phyloP scores from a whole-genome alignment of 148 eudicot genomes.

The Cornus controversa region DNA sequence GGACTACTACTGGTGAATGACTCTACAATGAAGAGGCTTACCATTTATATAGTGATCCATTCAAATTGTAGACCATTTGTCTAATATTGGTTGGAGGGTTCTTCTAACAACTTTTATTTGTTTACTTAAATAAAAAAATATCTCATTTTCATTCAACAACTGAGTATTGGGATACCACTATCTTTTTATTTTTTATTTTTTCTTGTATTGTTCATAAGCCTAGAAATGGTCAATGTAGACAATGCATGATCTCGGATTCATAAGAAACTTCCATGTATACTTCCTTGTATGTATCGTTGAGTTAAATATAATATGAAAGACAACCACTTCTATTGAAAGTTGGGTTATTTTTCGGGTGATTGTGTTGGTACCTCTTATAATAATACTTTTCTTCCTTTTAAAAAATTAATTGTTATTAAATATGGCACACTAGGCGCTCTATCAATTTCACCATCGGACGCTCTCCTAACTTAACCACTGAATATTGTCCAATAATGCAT shows the following conservation, averaged over 20 bases:
- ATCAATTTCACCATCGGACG: too few species aligned
- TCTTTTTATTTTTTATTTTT: background rate
- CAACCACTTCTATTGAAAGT: background rate
- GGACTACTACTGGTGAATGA: background rate
- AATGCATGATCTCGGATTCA: background rate
- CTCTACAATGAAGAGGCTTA: background rate
- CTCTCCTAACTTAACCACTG: too few species aligned
- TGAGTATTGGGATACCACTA: background rate
- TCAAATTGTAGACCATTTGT: background rate
- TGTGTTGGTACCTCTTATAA: too few species aligned
- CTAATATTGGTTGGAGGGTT: background rate
- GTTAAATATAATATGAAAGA: background rate
- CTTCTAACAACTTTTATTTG: too few species aligned
- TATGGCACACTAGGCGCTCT: too few species aligned
- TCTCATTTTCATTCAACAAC: background rate
- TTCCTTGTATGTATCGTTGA: background rate
- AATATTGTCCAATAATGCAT: too few species aligned
- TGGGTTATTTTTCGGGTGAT: background rate
- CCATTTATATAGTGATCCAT: slow-evolving; percentile 5
- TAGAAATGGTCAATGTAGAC: background rate
- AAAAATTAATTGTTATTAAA: too few species aligned
- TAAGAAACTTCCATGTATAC: background rate
- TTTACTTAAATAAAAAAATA: too few species aligned
- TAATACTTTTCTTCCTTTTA: too few species aligned
- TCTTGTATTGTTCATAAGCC: background rate